Conservation (phyloP, 164 flowering plant species). For the Chloranthus sessilifolius region DNA sequence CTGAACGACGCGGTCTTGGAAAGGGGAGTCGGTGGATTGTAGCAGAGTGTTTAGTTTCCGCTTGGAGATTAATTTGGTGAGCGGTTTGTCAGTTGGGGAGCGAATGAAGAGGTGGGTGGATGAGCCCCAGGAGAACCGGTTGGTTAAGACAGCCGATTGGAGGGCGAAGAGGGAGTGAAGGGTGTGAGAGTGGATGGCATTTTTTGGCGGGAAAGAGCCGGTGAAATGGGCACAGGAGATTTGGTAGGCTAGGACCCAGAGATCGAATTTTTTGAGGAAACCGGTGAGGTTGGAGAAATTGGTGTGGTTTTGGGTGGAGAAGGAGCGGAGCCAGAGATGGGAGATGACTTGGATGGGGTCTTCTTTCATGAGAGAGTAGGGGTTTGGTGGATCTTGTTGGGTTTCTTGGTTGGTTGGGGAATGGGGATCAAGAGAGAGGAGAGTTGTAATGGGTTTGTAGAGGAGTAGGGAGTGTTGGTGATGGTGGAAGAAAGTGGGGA, state of each 20-base stretch:
- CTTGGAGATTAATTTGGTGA: slow-evolving; percentile 31
- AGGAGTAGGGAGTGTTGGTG: slow-evolving; percentile 9
- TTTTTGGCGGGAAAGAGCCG: slow-evolving; percentile 79
- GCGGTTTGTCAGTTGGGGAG: slow-evolving; percentile 57
- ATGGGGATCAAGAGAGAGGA: slow-evolving; percentile 14
- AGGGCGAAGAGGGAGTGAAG: slow-evolving; percentile 62
- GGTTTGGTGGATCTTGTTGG: slow-evolving; percentile 32
- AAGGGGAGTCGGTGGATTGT: slow-evolving; percentile 39
- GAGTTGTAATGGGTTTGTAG: slow-evolving; percentile 11
- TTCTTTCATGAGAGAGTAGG: slow-evolving; percentile 64
- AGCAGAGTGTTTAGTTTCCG: slow-evolving; percentile 42
- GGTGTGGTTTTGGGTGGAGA: slow-evolving; percentile 42
- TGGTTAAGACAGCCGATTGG: slow-evolving; percentile 49
- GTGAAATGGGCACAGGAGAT: slow-evolving; percentile 71
- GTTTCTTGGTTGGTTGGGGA: slow-evolving; percentile 1
- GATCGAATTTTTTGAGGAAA: slow-evolving; percentile 77
- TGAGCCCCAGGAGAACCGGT: slow-evolving; percentile 53
- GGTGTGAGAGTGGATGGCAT: slow-evolving; percentile 47
- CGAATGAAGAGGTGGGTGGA: slow-evolving; percentile 39
- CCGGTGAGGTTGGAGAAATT: slow-evolving; percentile 75
- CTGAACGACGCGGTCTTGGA: slow-evolving; percentile 87
- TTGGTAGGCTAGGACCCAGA: slow-evolving; percentile 95
- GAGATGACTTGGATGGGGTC: slow-evolving; percentile 76
- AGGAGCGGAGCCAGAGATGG: slow-evolving; percentile 70
- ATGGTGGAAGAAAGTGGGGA: not conserved